Evolutionary conservation across 2,329 filamentous ascomycete genomes (phyloP), one percentile per base, ranked within the genome.

Genomic region (Westerdykella aurantiaca): DNA sequence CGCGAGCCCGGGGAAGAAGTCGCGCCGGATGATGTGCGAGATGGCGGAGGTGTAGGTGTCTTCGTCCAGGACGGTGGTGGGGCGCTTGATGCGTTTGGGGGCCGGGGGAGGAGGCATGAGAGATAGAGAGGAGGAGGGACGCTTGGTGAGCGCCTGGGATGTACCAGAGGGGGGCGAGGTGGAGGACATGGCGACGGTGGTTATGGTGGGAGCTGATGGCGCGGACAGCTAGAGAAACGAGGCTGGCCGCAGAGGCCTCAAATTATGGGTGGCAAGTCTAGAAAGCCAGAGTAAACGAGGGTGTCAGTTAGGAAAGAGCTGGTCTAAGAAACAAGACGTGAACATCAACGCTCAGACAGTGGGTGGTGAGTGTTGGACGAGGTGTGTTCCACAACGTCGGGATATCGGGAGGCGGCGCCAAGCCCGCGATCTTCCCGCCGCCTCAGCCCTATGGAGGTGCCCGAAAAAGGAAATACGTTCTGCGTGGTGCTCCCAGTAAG

Each of bases 1-100:
- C 4, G 90, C 72, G 0, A 98, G 76, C 0, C 91, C 93, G 0
- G 93, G 93, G 60, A 97, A 98, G 73, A 95, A 98, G 73, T 98
- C 93, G 52, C 93, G 83, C 9, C 88, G 88, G 50, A 98, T 95
- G 62, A 98, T 97, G 55, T 93, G 85, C 0, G 90, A 95, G 22
- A 98, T 76, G 1, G 87, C 86, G 45, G 89, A 82, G 2, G 88
- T 93, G 68, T 98, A 98, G 42, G 85, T 82, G 55, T 98, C 91
- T 74, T 98, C 93, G 66, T 95, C 88, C 22, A 98, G 79, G 22
- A 96, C 82, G 49, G 85, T 86, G 49, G 84, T 82, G 0, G 93
- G 93, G 41, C 93, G 80, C 69, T 96, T 96, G 61, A 96, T 95
- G 46, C 88, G 85, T 67, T 95, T 97, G 34, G 83, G 75, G 0